These are phyloP conservation scores for Clarireedia sp. DNA, from an alignment of 2,329 filamentous ascomycete genomes.

Conservation along the genomic window DNA sequence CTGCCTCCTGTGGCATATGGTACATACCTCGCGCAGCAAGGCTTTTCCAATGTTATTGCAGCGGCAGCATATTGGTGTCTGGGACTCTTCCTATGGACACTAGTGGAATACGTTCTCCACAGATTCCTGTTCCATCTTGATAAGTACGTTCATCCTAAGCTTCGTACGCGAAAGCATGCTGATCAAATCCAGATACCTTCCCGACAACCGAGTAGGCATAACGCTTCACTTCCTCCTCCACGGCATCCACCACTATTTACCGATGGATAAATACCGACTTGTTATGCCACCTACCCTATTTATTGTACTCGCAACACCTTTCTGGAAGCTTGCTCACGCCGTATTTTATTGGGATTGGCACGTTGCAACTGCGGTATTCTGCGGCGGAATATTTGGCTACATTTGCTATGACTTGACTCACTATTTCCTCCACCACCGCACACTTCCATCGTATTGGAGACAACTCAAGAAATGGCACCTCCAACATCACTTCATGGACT, in stretches of 20 bases:
- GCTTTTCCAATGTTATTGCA: slow-evolving; percentile 42
- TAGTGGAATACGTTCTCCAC: slow-evolving; percentile 85
- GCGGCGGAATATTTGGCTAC: slow-evolving; percentile 90
- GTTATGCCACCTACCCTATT: slow-evolving; percentile 96
- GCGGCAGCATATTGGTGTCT: slow-evolving; percentile 56
- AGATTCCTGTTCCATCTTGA: slow-evolving; percentile 92
- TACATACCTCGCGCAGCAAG: slow-evolving; percentile 54
- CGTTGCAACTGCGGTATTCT: slow-evolving; percentile 69
- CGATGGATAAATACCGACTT: slow-evolving; percentile 96
- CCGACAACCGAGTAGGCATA: slow-evolving; percentile 81
- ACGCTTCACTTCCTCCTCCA: slow-evolving; percentile 90
- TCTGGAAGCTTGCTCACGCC: slow-evolving; percentile 82
- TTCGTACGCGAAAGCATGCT: slow-evolving; percentile 21
- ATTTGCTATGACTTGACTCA: slow-evolving; percentile 95
- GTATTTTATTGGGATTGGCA: slow-evolving; percentile 83
- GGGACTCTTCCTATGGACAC: slow-evolving; percentile 75
- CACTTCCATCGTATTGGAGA: slow-evolving; percentile 83
- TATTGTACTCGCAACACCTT: slow-evolving; percentile 71
- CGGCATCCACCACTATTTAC: slow-evolving; percentile 94
- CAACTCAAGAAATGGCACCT: slow-evolving; percentile 96
- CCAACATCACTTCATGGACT: slow-evolving; percentile 95
- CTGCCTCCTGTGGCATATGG: slow-evolving; percentile 72
- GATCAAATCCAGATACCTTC: slow-evolving; percentile 57
- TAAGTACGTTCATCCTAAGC: slow-evolving; percentile 49
- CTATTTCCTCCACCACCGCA: slow-evolving; percentile 96